A percentile compares a stretch with the other conserved stretches of the same genome.
These are phyloP conservation scores for Fomes fomentarius DNA, from an alignment of 1,284 basidiomycete genomes.

Conservation along the genomic window DNA sequence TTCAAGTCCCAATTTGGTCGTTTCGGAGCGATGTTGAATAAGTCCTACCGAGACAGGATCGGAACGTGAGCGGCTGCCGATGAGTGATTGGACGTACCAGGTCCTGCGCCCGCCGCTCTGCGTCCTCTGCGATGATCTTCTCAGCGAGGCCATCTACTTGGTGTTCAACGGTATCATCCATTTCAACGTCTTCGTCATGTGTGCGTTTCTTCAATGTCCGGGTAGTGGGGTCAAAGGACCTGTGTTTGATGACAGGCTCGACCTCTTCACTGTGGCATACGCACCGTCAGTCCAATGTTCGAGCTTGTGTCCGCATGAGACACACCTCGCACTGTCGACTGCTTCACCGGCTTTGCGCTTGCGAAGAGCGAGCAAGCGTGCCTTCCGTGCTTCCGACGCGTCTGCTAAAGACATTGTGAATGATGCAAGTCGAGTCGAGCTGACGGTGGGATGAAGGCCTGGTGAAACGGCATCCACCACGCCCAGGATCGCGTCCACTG, in stretches of 20 bases:
- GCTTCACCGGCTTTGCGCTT: constrained; percentile 73
- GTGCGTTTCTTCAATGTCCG: constrained; percentile 73
- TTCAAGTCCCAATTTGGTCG: constrained; percentile 97
- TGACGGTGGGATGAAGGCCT: neutral
- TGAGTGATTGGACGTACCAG: constrained; percentile 57
- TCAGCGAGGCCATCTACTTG: constrained; percentile 85
- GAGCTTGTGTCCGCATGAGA: constrained; percentile 3
- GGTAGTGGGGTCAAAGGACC: constrained; percentile 88
- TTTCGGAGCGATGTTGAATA: constrained; percentile 97
- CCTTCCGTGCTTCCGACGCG: constrained; percentile 85
- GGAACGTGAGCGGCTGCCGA: neutral
- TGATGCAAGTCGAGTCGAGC: neutral
- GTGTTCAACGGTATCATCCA: constrained; percentile 88
- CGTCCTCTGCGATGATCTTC: constrained; percentile 84
- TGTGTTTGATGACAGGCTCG: constrained; percentile 69
- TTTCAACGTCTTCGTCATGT: constrained; percentile 53
- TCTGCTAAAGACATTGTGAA: constrained; percentile 77
- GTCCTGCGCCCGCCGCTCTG: constrained; percentile 82
- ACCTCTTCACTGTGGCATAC: constrained; percentile 23
- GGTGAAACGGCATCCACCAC: constrained; percentile 6
- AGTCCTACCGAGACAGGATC: constrained; percentile 58
- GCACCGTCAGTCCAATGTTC: constrained; percentile 1
- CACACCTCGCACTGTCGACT: constrained; percentile 42
- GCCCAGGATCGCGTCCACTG: neutral
- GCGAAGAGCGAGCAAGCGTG: constrained; percentile 80